Conservation (phyloP, 352 stramenopile species). For the Pythium dissimile region DNA sequence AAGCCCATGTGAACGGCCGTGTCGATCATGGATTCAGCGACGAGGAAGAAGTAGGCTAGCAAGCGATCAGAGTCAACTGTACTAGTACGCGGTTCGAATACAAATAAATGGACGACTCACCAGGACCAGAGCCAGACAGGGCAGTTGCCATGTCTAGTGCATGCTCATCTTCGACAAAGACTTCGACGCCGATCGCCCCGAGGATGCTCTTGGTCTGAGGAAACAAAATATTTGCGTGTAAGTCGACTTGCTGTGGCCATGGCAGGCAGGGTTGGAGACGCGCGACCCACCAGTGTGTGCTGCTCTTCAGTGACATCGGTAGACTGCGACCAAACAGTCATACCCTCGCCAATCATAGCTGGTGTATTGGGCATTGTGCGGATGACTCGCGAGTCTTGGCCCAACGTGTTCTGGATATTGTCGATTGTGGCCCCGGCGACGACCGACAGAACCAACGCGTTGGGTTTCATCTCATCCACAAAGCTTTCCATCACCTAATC, state of each 20-base stretch:
- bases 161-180: constrained; percentile 94
- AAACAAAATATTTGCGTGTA: not conserved
- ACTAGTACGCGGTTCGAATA: not conserved
- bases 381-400: constrained; percentile 78
- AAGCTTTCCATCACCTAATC: constrained; percentile 64
- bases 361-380: constrained; percentile 96
- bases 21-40: constrained; percentile 96
- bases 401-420: constrained; percentile 53
- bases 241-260: too few species aligned
- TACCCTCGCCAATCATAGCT: constrained; percentile 92
- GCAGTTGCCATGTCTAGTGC: constrained; percentile 94
- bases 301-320: constrained; percentile 72
- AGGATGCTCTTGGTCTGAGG: constrained; percentile 81
- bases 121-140: constrained; percentile 91
- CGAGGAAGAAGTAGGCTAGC: constrained; percentile 93
- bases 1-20: constrained; percentile 95
- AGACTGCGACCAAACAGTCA: constrained; percentile 92
- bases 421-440: constrained; percentile 80
- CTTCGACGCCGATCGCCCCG: constrained; percentile 88
- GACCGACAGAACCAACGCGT: constrained; percentile 80
- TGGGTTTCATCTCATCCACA: constrained; percentile 41
- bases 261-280: too few species aligned
- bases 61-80: not conserved
- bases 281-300: constrained; percentile 40
- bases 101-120: constrained; percentile 18